Evolutionary conservation across 441 rosid species (phyloP), one percentile per base, ranked within the genome.

Genomic region (Theobroma grandiflorum): DNA sequence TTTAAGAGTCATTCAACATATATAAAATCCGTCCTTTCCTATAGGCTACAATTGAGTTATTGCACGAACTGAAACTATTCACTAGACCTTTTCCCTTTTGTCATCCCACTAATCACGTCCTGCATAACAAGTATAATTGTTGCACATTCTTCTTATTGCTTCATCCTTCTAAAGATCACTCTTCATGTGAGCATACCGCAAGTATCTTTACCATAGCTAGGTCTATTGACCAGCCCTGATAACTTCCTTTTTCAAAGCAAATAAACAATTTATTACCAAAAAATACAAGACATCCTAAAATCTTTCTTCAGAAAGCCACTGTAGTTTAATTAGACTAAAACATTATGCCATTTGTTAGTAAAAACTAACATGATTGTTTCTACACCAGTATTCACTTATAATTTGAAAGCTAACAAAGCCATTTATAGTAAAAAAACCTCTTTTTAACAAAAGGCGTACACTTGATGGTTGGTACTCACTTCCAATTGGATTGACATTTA

Each of bases 91-190:
- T 7, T 63, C 18, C 16, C 4, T 4, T 18, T 31, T 1, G 6
- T 35, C 16, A 55, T 74, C 26, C 50, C 14, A 37, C 5, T 59
- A 74, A 57, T 31, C 50, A 38, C 37, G 43, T 55, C 20, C 20
- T 12, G n/a, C 77, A 55, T 18, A 55, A 38, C 35, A 52, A 8
- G n/a, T 42, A 38, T 40, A 58, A n/a, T 58, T 38, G 38, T 57
- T 57, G 22, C 4, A 74, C 37, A 26, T 47, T 75, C 43, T 4
- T 75, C 78, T 75, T 31, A 33, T 45, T 47, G 9, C 68, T 26
- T 59, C 14, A 40, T 73, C 40, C 40, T 49, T 47, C 64, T n/a
- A 57, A n/a, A 73, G 65, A 55, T 55, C 76, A 7, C 75, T 55
- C 49, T 33, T 35, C 33, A 38, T 10, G 10, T 57, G 3, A 37